Evolutionary conservation across 805 yeast genomes (phyloP).

Genomic region (Yarrowia osloensis): DNA sequence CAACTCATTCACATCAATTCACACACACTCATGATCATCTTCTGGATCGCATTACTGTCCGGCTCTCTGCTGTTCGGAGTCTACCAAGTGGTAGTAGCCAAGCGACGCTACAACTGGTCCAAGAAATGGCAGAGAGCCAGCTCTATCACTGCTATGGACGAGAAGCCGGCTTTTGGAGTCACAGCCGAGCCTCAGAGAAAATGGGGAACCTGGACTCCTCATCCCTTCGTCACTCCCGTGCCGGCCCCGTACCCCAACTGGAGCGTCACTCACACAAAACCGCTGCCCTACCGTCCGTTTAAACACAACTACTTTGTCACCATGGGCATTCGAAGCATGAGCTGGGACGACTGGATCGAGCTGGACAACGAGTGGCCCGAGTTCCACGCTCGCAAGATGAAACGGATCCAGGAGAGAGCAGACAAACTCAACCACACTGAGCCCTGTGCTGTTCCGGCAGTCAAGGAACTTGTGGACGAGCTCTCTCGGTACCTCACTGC

Average conservation of each 20-base stretch:
- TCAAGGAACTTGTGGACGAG: conserved; percentile 3
- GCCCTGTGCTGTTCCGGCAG: conserved; percentile 10
- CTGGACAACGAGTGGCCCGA: conserved; percentile 65
- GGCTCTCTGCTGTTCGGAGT: neutral
- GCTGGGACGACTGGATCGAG: conserved; percentile 65
- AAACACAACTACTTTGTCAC: conserved; percentile 63
- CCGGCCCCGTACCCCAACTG: conserved; percentile 13
- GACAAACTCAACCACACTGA: conserved; percentile 7
- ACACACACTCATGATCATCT: neutral
- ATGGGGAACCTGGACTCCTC: conserved; percentile 11
- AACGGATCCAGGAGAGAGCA: conserved; percentile 45
- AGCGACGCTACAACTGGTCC: conserved; percentile 23
- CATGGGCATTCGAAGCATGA: conserved; percentile 69
- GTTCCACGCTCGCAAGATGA: conserved; percentile 55
- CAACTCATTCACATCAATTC: neutral
- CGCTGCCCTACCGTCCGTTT: conserved; percentile 68
- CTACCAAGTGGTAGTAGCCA: neutral
- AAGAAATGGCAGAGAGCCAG: conserved; percentile 16
- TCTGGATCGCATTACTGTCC: neutral
- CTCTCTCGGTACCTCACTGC: neutral
- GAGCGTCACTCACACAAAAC: conserved; percentile 46
- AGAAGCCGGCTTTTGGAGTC: conserved; percentile 7
- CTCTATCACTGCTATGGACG: conserved; percentile 12
- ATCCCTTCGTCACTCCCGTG: conserved; percentile 8
- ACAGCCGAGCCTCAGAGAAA: neutral